Conservation (phyloP, 2,329 filamentous ascomycete genomes). For the Aspergillus pseudonomiae region DNA sequence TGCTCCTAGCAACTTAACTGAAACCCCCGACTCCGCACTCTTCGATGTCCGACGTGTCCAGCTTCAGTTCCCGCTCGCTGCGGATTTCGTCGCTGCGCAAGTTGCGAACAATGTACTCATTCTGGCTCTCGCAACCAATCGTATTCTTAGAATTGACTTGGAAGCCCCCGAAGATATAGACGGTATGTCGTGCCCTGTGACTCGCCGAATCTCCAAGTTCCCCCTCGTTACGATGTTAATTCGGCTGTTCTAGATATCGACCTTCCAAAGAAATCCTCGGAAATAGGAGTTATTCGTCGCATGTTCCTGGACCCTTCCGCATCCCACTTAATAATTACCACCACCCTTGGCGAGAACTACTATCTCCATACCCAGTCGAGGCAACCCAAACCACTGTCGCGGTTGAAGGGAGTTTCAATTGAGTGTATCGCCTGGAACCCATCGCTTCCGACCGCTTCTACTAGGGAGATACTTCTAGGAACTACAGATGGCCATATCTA, state of each 20-base stretch:
- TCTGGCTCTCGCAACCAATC: slow-evolving; percentile 85
- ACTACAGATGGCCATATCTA: slow-evolving; percentile 94
- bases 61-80: slow-evolving; percentile 90
- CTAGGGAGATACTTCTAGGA: slow-evolving; percentile 88
- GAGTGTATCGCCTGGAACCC: slow-evolving; percentile 96
- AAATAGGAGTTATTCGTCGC: slow-evolving; percentile 88
- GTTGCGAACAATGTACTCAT: slow-evolving; percentile 97
- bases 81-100: slow-evolving; percentile 94
- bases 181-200: slow-evolving; percentile 52
- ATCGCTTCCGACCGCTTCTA: slow-evolving; percentile 87
- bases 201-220: not conserved
- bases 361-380: slow-evolving; percentile 96
- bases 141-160: slow-evolving; percentile 90
- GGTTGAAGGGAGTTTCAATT: slow-evolving; percentile 82
- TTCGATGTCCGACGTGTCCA: slow-evolving; percentile 92
- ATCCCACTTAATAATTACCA: slow-evolving; percentile 89
- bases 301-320: slow-evolving; percentile 98
- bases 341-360: slow-evolving; percentile 91
- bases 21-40: slow-evolving; percentile 63
- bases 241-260: slow-evolving; percentile 75
- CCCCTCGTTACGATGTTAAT: slow-evolving; percentile 20
- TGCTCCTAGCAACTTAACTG: slow-evolving; percentile 64
- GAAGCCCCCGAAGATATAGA: slow-evolving; percentile 95
- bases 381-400: slow-evolving; percentile 77
- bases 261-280: slow-evolving; percentile 87